phyloP scores from a whole-genome alignment of 148 eudicot species.

The Cornus controversa region DNA sequence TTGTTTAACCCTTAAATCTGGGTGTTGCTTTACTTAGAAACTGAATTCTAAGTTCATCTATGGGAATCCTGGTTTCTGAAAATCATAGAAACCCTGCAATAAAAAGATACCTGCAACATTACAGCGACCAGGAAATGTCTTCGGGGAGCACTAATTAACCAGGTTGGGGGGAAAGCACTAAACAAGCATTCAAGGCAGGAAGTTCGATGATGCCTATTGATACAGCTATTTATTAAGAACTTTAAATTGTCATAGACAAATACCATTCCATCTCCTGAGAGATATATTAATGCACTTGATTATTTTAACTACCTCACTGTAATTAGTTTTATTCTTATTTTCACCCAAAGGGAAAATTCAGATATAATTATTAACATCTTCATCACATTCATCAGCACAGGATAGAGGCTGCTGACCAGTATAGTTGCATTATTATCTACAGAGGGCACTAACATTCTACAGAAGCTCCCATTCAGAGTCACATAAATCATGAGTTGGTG shows the following conservation, averaged over 20 bases:
- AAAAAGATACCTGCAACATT: not conserved
- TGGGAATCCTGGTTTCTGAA: too few species aligned
- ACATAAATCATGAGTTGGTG: constrained; percentile 12
- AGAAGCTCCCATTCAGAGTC: constrained; percentile 51
- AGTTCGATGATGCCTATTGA: not conserved
- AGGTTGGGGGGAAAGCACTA: not conserved
- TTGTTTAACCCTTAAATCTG: too few species aligned
- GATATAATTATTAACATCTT: constrained; percentile 2
- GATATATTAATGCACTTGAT: not conserved
- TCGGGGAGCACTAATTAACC: not conserved
- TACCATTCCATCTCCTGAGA: not conserved
- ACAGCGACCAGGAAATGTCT: not conserved
- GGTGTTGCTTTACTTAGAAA: not conserved
- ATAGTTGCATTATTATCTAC: constrained; percentile 8
- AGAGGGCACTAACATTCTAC: constrained; percentile 14
- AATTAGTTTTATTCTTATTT: not conserved
- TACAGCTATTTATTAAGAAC: not conserved
- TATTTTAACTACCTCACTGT: not conserved
- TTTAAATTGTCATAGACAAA: not conserved
- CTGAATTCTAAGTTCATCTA: too few species aligned
- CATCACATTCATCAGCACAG: constrained; percentile 10
- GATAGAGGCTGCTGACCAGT: not conserved
- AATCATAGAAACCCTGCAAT: too few species aligned
- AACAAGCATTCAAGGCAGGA: not conserved
- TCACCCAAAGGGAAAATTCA: not conserved